A percentile compares a stretch with the other conserved stretches of the same genome.
These are phyloP conservation scores for Puccinia hordei DNA, from an alignment of 1,284 basidiomycete genomes.

Conservation along the genomic window DNA sequence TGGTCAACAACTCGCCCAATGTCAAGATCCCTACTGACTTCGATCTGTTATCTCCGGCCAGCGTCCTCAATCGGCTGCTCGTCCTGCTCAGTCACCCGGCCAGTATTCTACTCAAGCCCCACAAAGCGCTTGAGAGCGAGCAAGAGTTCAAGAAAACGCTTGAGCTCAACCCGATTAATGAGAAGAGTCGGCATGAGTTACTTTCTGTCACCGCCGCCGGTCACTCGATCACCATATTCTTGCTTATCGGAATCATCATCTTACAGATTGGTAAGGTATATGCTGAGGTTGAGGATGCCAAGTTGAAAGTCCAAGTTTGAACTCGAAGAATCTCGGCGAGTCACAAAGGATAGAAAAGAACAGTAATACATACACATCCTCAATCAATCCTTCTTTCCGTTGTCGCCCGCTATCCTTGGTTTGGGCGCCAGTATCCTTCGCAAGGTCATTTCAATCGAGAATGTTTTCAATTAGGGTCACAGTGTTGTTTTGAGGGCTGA, in stretches of 20 bases:
- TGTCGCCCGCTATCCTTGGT: not conserved
- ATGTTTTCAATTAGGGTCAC: too few relatives aligned
- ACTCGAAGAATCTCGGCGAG: constrained; percentile 12
- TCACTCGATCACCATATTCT: constrained; percentile 47
- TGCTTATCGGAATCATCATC: constrained; percentile 32
- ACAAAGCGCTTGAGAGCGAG: not conserved
- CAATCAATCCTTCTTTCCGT: not conserved
- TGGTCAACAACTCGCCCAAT: constrained; percentile 17
- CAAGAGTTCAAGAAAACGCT: constrained; percentile 8
- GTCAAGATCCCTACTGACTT: constrained; percentile 3
- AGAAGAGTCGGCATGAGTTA: constrained; percentile 4
- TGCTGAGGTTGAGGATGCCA: constrained; percentile 40
- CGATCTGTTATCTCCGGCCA: constrained; percentile 11
- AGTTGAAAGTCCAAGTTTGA: constrained; percentile 30
- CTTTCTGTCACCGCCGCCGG: constrained; percentile 43
- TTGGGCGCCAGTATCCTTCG: not conserved
- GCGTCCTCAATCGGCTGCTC: constrained; percentile 22
- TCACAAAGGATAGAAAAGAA: constrained; percentile 1
- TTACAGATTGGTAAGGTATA: constrained; percentile 46
- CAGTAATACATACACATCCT: not conserved
- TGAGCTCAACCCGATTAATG: constrained; percentile 21
- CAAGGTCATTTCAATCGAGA: not conserved
- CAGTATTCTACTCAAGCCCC: not conserved
- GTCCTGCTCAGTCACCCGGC: constrained; percentile 41
- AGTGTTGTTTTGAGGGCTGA: not conserved